A percentile compares a stretch with the other conserved stretches of the same genome.
Conservation (phyloP, 345 rosid genomes). For the Carallia brachiata region DNA sequence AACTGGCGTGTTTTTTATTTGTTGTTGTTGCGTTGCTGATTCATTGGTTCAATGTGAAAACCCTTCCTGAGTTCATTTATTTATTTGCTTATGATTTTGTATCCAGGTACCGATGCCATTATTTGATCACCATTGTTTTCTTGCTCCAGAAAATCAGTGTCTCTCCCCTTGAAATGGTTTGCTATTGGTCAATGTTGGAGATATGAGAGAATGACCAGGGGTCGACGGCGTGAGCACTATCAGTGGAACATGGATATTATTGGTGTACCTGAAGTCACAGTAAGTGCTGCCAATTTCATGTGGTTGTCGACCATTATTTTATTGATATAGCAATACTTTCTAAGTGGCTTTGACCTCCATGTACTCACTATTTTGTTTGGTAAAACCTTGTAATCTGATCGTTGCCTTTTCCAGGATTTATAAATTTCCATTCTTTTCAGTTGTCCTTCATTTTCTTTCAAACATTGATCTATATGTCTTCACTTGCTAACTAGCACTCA, state of each 20-base stretch:
- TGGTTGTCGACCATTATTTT: constrained; percentile 6
- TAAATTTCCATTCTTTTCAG: background rate
- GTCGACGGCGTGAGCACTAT: constrained; percentile 93
- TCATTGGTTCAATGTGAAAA: constrained; percentile 8
- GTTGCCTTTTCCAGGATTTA: background rate
- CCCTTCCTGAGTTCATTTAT: constrained; percentile 6
- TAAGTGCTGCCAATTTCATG: constrained; percentile 34
- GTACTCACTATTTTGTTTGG: background rate
- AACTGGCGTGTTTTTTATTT: background rate
- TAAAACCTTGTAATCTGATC: background rate
- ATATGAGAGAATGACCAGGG: constrained; percentile 97
- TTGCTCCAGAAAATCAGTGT: constrained; percentile 81
- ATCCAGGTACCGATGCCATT: constrained; percentile 61
- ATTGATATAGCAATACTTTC: background rate
- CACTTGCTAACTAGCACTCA: no score
- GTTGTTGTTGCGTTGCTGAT: background rate
- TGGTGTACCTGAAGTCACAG: constrained; percentile 82
- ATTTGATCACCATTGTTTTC: constrained; percentile 60
- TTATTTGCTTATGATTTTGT: constrained; percentile 40
- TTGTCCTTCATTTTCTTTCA: background rate
- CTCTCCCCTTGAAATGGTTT: constrained; percentile 96
- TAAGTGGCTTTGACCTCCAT: background rate
- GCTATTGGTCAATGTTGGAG: constrained; percentile 97
- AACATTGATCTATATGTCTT: background rate
- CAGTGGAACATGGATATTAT: constrained; percentile 99